Conservation (phyloP, 768 basidiomycete genomes). For the Suillus hirtellus region DNA sequence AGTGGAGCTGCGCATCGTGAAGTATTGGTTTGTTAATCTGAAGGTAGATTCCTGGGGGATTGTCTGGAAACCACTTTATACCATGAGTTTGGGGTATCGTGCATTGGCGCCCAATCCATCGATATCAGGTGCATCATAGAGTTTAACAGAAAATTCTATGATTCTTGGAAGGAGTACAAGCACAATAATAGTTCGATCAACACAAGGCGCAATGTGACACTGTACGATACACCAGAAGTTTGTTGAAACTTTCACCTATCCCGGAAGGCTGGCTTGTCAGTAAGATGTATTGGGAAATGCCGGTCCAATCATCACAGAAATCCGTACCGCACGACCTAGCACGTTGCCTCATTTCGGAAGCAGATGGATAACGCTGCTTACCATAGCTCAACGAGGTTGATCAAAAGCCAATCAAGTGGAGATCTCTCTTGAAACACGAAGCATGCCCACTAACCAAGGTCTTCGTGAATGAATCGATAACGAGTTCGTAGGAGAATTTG, state of each 20-base stretch:
- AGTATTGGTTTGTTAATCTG: not conserved
- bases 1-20: constrained; percentile 3
- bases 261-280: not conserved
- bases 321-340: not conserved
- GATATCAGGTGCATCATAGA: constrained; percentile 1
- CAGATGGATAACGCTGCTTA: constrained; percentile 2
- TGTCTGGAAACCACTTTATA: constrained; percentile 7
- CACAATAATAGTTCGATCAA: not conserved
- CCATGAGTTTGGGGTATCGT: not conserved
- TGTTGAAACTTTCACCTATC: not conserved
- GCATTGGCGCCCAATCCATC: constrained; percentile 6
- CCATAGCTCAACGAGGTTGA: not conserved
- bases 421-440: not conserved
- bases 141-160: not conserved
- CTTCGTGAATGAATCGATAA: constrained; percentile 7
- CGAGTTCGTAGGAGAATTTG: not conserved
- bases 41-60: not conserved
- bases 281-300: not conserved
- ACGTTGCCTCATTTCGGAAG: constrained; percentile 8
- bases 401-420: not conserved
- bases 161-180: not conserved
- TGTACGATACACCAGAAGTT: not conserved
- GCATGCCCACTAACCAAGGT: not conserved
- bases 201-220: not conserved
- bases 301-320: not conserved